Conservation (phyloP, 1,284 basidiomycete species). For the Tylopilus orsonianus region DNA sequence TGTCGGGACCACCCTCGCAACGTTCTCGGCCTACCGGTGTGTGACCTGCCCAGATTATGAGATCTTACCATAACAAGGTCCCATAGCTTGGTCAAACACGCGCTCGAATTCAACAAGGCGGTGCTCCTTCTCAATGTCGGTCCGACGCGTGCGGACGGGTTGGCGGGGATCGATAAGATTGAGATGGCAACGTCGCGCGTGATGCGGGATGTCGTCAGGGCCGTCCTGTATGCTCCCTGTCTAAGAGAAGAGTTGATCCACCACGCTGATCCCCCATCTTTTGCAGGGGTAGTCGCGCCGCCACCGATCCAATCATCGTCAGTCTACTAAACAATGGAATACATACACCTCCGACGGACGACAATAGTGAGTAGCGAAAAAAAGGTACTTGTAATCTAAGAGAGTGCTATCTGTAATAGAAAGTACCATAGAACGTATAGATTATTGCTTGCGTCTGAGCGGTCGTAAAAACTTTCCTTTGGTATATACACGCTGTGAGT, state of each 20-base stretch:
- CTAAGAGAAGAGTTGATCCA: not conserved
- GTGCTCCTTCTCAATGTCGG: conserved; percentile 84
- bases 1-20: conserved; percentile 87
- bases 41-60: not conserved
- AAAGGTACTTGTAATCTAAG: no score
- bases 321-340: conserved; percentile 30
- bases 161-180: conserved; percentile 74
- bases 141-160: conserved; percentile 79
- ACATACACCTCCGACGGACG: conserved; percentile 29
- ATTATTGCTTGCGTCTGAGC: conserved; percentile 30
- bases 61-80: not conserved
- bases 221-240: conserved; percentile 50
- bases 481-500: conserved; percentile 31
- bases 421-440: conserved; percentile 28
- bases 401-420: conserved; percentile 21
- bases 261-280: not conserved
- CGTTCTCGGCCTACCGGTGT: conserved; percentile 87
- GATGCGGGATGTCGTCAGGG: conserved; percentile 59
- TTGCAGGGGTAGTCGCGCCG: conserved; percentile 25
- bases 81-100: conserved; percentile 74
- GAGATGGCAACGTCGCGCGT: conserved; percentile 70
- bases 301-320: conserved; percentile 20
- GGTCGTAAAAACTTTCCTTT: conserved; percentile 17
- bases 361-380: conserved; percentile 8
- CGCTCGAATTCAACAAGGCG: conserved; percentile 71